Evolutionary conservation across 108 stramenopile species (phyloP).

Genomic region (Skeletonema menzelii): DNA sequence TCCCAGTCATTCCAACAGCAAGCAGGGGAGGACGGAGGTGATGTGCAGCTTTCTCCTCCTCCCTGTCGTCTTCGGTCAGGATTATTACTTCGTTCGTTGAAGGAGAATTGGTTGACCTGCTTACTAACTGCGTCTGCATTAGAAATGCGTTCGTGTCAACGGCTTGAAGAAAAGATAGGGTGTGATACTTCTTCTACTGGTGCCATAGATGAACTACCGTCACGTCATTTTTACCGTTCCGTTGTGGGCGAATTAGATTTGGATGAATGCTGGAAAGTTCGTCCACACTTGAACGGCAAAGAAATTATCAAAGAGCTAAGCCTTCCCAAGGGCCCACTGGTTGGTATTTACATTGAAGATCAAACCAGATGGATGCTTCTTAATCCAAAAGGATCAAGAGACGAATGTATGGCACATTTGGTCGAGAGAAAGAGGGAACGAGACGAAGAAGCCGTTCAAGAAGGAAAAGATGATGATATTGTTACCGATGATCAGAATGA

Average conservation of each 20-base stretch:
- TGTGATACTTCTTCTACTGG: not conserved
- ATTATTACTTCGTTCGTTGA: slow-evolving; percentile 62
- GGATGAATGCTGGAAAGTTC: slow-evolving; percentile 74
- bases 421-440: slow-evolving; percentile 46
- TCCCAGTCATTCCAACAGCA: slow-evolving; percentile 9
- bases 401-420: slow-evolving; percentile 64
- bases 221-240: slow-evolving; percentile 45
- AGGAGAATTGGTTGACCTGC: slow-evolving; percentile 78
- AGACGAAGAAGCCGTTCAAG: slow-evolving; percentile 33
- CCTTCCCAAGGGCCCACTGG: slow-evolving; percentile 62
- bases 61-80: slow-evolving; percentile 63
- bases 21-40: slow-evolving; percentile 8
- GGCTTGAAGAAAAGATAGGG: not conserved
- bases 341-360: slow-evolving; percentile 71
- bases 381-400: slow-evolving; percentile 69
- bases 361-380: slow-evolving; percentile 79
- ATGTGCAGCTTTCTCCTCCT: slow-evolving; percentile 2
- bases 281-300: slow-evolving; percentile 77
- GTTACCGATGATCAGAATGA: slow-evolving; percentile 14
- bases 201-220: slow-evolving; percentile 20
- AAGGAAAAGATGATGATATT: slow-evolving; percentile 16
- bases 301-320: slow-evolving; percentile 59
- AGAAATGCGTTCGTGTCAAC: slow-evolving; percentile 44
- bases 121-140: slow-evolving; percentile 59
- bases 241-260: slow-evolving; percentile 52